Evolutionary conservation across 2,329 filamentous ascomycete species (phyloP).

Genomic region (Emericellopsis cladophorae): DNA sequence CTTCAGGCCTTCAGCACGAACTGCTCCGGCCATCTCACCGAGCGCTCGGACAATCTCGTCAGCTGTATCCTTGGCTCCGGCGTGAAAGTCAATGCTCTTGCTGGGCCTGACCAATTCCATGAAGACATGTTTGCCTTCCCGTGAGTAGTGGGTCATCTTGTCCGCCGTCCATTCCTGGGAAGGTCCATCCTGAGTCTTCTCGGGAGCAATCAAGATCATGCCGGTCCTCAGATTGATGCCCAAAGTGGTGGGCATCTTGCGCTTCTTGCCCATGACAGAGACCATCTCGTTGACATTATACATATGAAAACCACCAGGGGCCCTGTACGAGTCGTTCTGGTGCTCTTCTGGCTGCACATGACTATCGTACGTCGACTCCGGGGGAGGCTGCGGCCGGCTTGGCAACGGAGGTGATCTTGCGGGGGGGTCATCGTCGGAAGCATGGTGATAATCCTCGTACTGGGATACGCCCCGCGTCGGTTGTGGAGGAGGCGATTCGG

Average conservation of each 20-base stretch:
- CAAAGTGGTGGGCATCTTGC: constrained; percentile 95
- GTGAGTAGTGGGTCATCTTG: constrained; percentile 92
- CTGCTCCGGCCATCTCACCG: constrained; percentile 78
- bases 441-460: constrained; percentile 5
- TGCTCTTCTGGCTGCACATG: constrained; percentile 19
- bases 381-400: constrained; percentile 20
- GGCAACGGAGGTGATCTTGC: constrained; percentile 16
- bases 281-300: constrained; percentile 98
- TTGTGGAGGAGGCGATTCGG: constrained; percentile 9
- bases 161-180: constrained; percentile 90
- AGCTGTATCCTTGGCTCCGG: constrained; percentile 91
- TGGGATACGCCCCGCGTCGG: constrained; percentile 7
- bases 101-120: constrained; percentile 84
- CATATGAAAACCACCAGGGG: constrained; percentile 76
- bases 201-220: constrained; percentile 80
- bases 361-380: constrained; percentile 28
- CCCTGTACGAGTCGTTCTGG: constrained; percentile 20
- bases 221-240: constrained; percentile 88
- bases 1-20: constrained; percentile 67
- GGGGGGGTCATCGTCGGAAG: constrained; percentile 12
- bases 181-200: constrained; percentile 69
- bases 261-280: constrained; percentile 90
- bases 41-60: constrained; percentile 82
- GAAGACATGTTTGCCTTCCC: constrained; percentile 96
- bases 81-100: constrained; percentile 94